A percentile compares a stretch with the other conserved stretches of the same genome.
phyloP scores from a whole-genome alignment of 805 yeast species.

The Candida multigemmis region DNA sequence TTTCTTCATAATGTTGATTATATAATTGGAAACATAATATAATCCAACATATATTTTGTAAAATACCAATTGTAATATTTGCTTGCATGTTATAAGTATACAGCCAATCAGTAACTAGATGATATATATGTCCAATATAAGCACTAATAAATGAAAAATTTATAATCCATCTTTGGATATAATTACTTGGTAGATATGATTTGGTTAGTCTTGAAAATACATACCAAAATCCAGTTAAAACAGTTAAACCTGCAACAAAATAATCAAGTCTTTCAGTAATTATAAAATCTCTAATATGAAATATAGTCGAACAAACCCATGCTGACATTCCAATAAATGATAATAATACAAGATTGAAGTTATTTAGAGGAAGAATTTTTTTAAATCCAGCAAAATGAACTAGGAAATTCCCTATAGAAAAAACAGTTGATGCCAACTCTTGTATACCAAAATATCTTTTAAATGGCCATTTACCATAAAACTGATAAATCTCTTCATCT shows the following conservation, averaged over 20 bases:
- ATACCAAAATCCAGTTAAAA: slow-evolving; percentile 68
- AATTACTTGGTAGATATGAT: slow-evolving; percentile 34
- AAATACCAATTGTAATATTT: slow-evolving; percentile 67
- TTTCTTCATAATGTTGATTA: slow-evolving; percentile 14
- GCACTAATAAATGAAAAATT: slow-evolving; percentile 35
- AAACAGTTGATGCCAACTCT: slow-evolving; percentile 72
- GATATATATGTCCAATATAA: slow-evolving; percentile 55
- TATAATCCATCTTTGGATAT: slow-evolving; percentile 19
- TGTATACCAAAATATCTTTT: slow-evolving; percentile 69
- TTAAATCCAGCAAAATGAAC: slow-evolving; percentile 43
- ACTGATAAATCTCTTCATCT: slow-evolving; percentile 61
- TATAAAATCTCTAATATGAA: slow-evolving; percentile 78
- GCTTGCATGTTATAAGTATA: slow-evolving; percentile 93
- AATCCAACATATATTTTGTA: slow-evolving; percentile 48
- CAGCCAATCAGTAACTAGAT: slow-evolving; percentile 70
- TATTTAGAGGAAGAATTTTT: slow-evolving; percentile 6
- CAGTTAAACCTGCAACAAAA: slow-evolving; percentile 87
- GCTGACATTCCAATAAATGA: slow-evolving; percentile 34
- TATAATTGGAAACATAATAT: slow-evolving; percentile 22
- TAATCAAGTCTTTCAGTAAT: slow-evolving; percentile 83
- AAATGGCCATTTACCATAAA: slow-evolving; percentile 98
- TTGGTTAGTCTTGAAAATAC: slow-evolving; percentile 52
- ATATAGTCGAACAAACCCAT: slow-evolving; percentile 79
- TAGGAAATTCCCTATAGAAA: slow-evolving; percentile 45
- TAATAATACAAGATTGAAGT: slow-evolving; percentile 3